phyloP scores from a whole-genome alignment of 441 rosid species.

The Raphanus hybrid region DNA sequence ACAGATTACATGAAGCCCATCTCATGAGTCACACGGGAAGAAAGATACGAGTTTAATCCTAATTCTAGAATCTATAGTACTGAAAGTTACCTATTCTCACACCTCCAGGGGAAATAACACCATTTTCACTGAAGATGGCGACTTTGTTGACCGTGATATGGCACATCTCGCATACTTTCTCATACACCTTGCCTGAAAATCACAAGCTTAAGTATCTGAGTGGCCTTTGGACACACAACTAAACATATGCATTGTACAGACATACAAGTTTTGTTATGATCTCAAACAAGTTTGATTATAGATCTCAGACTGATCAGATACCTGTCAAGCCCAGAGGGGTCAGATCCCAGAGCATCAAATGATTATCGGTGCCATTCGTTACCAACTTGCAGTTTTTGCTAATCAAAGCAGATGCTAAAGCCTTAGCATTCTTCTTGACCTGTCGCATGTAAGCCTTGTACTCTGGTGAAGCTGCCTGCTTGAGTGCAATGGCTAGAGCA shows the following conservation, averaged over 20 bases:
- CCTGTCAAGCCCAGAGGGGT: constrained; percentile 67
- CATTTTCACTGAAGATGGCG: constrained; percentile 57
- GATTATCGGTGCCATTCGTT: constrained; percentile 71
- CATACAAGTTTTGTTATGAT: not conserved
- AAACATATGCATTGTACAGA: constrained; percentile 7
- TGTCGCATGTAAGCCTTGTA: constrained; percentile 64
- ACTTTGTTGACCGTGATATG: constrained; percentile 66
- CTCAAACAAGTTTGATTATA: not conserved
- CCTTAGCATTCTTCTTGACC: constrained; percentile 69
- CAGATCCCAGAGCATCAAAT: constrained; percentile 72
- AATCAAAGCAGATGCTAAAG: constrained; percentile 56
- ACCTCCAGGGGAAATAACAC: constrained; percentile 68
- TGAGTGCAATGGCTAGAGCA: constrained; percentile 74
- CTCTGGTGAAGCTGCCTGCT: constrained; percentile 67
- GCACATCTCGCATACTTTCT: constrained; percentile 69
- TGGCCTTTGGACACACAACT: not conserved
- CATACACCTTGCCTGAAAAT: constrained; percentile 58
- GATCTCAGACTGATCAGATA: constrained; percentile 29
- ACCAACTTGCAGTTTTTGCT: constrained; percentile 62
- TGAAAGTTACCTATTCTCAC: constrained; percentile 59
- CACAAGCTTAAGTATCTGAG: not conserved
- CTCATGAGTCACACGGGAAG: constrained; percentile 5
- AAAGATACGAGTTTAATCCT: no score
- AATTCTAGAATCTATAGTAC: no score
- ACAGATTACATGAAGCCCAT: constrained; percentile 1